These are phyloP conservation scores for Cladorrhinum sp. DNA, from an alignment of 2,329 filamentous ascomycete genomes.

Conservation along the genomic window DNA sequence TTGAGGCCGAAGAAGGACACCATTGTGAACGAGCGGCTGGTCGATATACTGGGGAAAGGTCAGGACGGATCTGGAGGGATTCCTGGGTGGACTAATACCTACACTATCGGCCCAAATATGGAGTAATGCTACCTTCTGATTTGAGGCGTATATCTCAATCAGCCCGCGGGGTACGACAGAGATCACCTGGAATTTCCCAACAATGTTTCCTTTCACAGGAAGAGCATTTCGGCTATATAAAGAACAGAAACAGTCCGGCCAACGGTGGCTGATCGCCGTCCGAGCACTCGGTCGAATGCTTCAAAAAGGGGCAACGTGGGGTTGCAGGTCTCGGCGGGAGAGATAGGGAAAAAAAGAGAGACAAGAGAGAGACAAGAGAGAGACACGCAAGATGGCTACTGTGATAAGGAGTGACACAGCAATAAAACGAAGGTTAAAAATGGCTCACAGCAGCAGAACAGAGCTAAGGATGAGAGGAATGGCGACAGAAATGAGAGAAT, in stretches of 20 bases:
- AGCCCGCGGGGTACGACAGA: not conserved
- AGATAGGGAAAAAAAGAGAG: not conserved
- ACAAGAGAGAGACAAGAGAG: not conserved
- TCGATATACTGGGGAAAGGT: not conserved
- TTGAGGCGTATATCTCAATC: not conserved
- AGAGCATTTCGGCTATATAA: not conserved
- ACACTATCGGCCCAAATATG: not conserved
- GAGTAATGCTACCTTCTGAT: not conserved
- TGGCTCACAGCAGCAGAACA: not conserved
- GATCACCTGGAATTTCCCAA: not conserved
- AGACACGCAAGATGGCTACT: not conserved
- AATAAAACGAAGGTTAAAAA: not conserved
- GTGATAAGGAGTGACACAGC: not conserved
- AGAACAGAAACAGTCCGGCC: not conserved
- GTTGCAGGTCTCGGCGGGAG: conserved; percentile 1
- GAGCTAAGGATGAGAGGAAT: not conserved
- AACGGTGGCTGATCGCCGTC: not conserved
- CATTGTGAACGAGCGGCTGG: conserved; percentile 39
- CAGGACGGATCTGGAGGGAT: conserved; percentile 3
- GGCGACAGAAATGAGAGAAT: not conserved
- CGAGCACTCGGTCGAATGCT: conserved; percentile 5
- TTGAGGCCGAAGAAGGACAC: conserved; percentile 59
- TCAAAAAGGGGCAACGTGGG: conserved; percentile 8
- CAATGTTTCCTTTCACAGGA: not conserved
- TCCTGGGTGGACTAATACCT: not conserved